Conservation (phyloP, 495 filamentous ascomycete species). For the Daldinia decipiens region DNA sequence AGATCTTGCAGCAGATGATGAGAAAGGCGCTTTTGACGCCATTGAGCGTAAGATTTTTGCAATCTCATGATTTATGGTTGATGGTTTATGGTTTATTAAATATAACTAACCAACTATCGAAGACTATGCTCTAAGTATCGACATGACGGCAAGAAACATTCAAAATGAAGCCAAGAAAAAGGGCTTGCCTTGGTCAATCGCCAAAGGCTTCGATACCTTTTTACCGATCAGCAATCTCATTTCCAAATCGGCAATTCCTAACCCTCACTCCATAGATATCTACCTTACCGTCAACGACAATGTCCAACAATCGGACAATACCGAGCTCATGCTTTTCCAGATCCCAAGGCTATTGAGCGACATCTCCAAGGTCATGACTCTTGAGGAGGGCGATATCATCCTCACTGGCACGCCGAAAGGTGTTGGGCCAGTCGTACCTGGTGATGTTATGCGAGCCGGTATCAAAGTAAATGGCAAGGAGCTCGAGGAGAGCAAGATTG, state of each 20-base stretch:
- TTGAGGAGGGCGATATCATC: constrained; percentile 91
- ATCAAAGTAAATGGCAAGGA: constrained; percentile 84
- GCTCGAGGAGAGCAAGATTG: constrained; percentile 84
- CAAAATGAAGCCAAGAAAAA: constrained; percentile 97
- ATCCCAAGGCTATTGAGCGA: constrained; percentile 89
- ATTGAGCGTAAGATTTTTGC: constrained; percentile 62
- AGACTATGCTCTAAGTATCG: constrained; percentile 88
- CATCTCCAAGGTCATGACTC: constrained; percentile 92
- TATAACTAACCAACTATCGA: constrained; percentile 22
- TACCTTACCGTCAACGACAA: constrained; percentile 82
- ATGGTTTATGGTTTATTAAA: not conserved
- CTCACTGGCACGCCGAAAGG: constrained; percentile 97
- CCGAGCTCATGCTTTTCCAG: constrained; percentile 88
- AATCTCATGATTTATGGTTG: too few species aligned
- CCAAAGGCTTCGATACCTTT: constrained; percentile 98
- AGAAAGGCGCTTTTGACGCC: constrained; percentile 68
- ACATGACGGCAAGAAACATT: constrained; percentile 93
- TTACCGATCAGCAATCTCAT: constrained; percentile 84
- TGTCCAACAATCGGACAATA: constrained; percentile 81
- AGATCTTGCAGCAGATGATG: constrained; percentile 75
- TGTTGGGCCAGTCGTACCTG: constrained; percentile 83
- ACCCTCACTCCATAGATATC: constrained; percentile 88
- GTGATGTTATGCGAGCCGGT: constrained; percentile 89
- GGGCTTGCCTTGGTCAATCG: constrained; percentile 94
- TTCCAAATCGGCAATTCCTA: constrained; percentile 76